Base-by-base conservation (phyloP, 805 yeast genomes). In the Blastobotrys attinorum region DNA sequence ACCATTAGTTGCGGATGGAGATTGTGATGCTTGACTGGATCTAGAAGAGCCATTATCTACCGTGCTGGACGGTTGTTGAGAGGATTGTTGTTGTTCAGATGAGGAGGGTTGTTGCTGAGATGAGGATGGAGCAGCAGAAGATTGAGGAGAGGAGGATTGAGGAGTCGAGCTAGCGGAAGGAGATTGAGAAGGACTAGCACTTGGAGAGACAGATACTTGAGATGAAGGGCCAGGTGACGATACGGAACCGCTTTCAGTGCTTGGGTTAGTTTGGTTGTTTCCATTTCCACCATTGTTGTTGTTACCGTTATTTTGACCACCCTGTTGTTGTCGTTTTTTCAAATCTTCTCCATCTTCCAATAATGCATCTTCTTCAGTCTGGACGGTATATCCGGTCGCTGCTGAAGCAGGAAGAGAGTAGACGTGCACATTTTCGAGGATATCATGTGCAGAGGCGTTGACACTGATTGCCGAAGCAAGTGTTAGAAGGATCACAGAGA, bases 181-280 rank as follows among this genome's bases (percentile, higher is more conserved):
- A n/a, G 42, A n/a, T 29, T 43, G 27, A 33, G 37, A 22, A n/a
- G 43, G 25, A 4, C 23, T 13, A 17, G 22, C 33, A n/a, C 6
- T 13, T 18, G 39, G 25, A 10, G 44, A 34, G 6, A 15, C 22
- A 31, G 31, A 31, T 13, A 31, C 15, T 17, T 37, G 25, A 22
- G 39, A 22, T 4, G 47, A 39, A 11, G 41, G 31, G 37, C 37
- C 37, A n/a, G n/a, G n/a, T n/a, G n/a, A n/a, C 13, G 17, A 22
- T 17, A 11, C 37, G 13, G 37, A 34, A 13, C 21, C 11, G n/a
- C 10, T n/a, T 11, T 16, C 11, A 17, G 13, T 34, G 13, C 37
- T 17, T 5, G 31, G 8, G 21, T 4, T 6, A 46, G 32, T 11
- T 37, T 3, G n/a, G 41, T 25, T 7, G 7, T 25, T 7, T 7